These are phyloP conservation scores for Colletotrichum echinochloae DNA, from an alignment of 2,329 filamentous ascomycete genomes.

Conservation along the genomic window DNA sequence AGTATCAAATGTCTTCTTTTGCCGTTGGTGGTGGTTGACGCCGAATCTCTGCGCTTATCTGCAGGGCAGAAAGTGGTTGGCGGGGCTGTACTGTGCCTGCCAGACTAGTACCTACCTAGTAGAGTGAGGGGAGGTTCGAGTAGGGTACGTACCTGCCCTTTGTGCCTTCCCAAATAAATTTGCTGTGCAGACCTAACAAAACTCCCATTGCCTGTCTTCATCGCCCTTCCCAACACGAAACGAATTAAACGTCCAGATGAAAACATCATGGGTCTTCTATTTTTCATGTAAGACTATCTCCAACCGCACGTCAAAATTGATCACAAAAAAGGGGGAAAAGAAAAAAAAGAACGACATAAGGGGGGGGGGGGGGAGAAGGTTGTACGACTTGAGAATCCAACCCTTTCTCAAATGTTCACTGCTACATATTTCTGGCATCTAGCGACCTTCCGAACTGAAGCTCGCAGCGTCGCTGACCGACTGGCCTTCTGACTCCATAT, in stretches of 20 bases:
- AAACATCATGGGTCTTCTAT: background rate
- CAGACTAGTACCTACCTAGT: background rate
- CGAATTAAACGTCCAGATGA: background rate
- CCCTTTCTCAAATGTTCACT: background rate
- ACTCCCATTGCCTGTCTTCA: no score
- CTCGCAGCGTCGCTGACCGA: conserved; percentile 54
- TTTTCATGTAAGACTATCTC: background rate
- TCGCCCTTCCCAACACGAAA: background rate
- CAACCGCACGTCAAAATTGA: background rate
- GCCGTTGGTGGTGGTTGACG: conserved; percentile 15
- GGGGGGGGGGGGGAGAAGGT: background rate
- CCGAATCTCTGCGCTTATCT: conserved; percentile 27
- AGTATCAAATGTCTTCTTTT: conserved; percentile 16
- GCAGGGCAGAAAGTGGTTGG: conserved; percentile 35
- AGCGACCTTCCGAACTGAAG: conserved; percentile 48
- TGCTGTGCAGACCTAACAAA: background rate
- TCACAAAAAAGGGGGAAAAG: background rate
- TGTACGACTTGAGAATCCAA: no score
- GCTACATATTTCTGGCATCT: background rate
- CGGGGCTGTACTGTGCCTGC: conserved; percentile 31
- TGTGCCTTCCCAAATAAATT: background rate
- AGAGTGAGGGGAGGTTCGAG: conserved; percentile 7
- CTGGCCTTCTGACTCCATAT: conserved; percentile 51
- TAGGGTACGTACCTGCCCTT: conserved; percentile 16
- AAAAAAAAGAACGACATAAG: no score